Evolutionary conservation across 805 yeast species (phyloP).

Genomic region (Candida dajiaensis): DNA sequence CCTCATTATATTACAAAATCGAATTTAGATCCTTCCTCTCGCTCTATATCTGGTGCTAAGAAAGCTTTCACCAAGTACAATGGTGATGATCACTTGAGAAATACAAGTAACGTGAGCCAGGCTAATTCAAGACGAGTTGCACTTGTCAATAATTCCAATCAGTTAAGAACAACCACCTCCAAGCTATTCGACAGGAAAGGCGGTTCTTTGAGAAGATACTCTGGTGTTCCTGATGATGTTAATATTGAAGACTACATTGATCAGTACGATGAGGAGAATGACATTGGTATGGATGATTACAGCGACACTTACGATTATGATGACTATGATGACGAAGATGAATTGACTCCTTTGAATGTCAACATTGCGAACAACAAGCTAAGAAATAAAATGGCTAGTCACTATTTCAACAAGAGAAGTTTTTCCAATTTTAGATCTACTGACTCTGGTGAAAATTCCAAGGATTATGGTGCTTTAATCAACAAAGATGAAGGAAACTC

Average conservation of each 20-base stretch:
- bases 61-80: conserved; percentile 17
- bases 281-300: conserved; percentile 27
- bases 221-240: conserved; percentile 62
- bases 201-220: conserved; percentile 64
- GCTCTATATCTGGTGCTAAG: conserved; percentile 3
- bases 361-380: conserved; percentile 17
- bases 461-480: conserved; percentile 2
- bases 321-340: conserved; percentile 23
- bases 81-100: conserved; percentile 12
- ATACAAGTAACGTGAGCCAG: conserved; percentile 13
- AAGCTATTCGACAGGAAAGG: conserved; percentile 70
- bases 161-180: conserved; percentile 62
- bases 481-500: conserved; percentile 8
- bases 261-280: conserved; percentile 35
- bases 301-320: conserved; percentile 23
- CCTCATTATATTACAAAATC: conserved; percentile 1
- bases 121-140: conserved; percentile 1
- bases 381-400: conserved; percentile 14
- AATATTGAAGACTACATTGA: conserved; percentile 39
- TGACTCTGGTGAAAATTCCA: conserved; percentile 9
- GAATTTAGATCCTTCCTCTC: not conserved
- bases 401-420: conserved; percentile 24
- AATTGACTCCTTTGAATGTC: conserved; percentile 22
- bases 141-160: conserved; percentile 15
- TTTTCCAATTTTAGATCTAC: conserved; percentile 14